These are phyloP conservation scores for Quercus variabilis DNA, from an alignment of 306 rosid species.

Conservation along the genomic window DNA sequence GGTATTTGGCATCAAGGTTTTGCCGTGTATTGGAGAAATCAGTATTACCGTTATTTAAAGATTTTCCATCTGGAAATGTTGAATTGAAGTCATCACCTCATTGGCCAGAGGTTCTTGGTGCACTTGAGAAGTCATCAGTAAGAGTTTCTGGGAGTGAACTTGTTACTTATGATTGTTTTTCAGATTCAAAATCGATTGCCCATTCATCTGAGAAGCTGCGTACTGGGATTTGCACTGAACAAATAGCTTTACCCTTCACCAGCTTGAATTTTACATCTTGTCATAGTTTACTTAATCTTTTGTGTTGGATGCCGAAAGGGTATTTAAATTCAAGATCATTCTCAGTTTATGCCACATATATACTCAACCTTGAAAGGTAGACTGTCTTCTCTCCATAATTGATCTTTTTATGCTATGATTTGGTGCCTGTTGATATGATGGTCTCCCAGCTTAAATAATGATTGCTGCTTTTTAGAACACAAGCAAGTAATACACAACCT, in stretches of 20 bases:
- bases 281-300: constrained; percentile 59
- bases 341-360: constrained; percentile 40
- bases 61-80: constrained; percentile 25
- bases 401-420: constrained; percentile 18
- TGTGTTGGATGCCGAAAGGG: constrained; percentile 54
- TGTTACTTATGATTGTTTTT: constrained; percentile 23
- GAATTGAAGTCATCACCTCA: constrained; percentile 47
- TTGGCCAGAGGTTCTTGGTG: constrained; percentile 54
- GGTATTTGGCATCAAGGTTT: constrained; percentile 63
- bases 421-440: constrained; percentile 14
- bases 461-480: background rate
- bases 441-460: constrained; percentile 4
- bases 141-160: constrained; percentile 24
- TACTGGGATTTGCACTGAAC: constrained; percentile 28
- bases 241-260: constrained; percentile 21
- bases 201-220: constrained; percentile 32
- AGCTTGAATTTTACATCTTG: constrained; percentile 44
- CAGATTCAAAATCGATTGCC: constrained; percentile 18
- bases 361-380: constrained; percentile 91
- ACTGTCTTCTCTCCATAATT: constrained; percentile 21
- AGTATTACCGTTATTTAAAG: constrained; percentile 33
- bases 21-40: constrained; percentile 64
- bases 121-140: constrained; percentile 36
- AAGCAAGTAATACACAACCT: background rate
- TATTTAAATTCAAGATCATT: constrained; percentile 46